Evolutionary conservation across 2,329 filamentous ascomycete species (phyloP).

Genomic region (Fonsecaea multimorphosa): DNA sequence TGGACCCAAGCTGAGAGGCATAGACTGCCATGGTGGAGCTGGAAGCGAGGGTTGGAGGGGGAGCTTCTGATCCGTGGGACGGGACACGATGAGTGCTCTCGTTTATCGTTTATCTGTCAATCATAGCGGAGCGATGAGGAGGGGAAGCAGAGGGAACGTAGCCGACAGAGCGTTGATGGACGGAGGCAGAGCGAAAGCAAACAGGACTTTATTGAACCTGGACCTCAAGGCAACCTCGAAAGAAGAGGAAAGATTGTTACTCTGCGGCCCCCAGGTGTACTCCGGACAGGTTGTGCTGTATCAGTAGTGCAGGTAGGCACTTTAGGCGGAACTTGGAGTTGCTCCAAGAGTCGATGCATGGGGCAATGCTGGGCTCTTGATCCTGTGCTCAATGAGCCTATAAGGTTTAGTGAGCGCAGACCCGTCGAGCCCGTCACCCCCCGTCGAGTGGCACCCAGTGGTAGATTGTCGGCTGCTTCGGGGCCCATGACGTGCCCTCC

Average conservation of each 20-base stretch:
- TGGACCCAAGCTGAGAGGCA: conserved; percentile 34
- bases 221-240: conserved; percentile 21
- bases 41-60: conserved; percentile 6
- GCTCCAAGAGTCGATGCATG: not conserved
- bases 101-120: conserved; percentile 29
- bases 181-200: not conserved
- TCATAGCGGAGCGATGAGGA: conserved; percentile 22
- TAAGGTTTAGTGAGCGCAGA: not conserved
- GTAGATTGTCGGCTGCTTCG: conserved; percentile 7
- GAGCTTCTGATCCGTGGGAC: conserved; percentile 13
- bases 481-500: conserved; percentile 9
- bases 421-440: not conserved
- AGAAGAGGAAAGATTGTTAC: conserved; percentile 11
- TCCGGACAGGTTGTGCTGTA: conserved; percentile 4
- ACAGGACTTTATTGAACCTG: not conserved
- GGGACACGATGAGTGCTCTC: conserved; percentile 4
- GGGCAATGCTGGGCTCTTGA: not conserved
- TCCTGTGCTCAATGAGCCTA: not conserved
- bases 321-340: conserved; percentile 6
- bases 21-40: conserved; percentile 38
- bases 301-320: conserved; percentile 6
- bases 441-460: not conserved
- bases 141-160: not conserved
- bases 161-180: not conserved
- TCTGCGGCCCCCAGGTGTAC: conserved; percentile 5